Conservation (phyloP, 2,329 filamentous ascomycete genomes). For the Pseudocercospora pini-densiflorae region DNA sequence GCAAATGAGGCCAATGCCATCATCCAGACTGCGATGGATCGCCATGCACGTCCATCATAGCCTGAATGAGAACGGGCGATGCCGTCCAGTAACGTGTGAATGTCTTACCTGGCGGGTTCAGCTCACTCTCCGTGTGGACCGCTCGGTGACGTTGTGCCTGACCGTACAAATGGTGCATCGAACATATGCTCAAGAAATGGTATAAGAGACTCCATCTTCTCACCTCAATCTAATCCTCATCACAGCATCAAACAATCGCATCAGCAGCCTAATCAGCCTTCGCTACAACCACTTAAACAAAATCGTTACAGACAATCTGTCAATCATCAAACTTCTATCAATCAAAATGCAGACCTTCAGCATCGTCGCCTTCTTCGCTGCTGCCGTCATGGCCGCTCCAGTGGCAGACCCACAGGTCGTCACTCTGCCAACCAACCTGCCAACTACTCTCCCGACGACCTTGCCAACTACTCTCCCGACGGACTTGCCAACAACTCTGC, state of each 20-base stretch:
- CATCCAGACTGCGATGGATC: background rate
- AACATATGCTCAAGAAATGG: background rate
- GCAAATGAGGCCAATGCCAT: background rate
- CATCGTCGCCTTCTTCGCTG: background rate
- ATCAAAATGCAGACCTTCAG: background rate
- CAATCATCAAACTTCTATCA: background rate
- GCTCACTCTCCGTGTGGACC: background rate
- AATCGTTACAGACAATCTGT: background rate
- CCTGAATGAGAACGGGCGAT: background rate
- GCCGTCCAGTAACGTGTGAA: background rate
- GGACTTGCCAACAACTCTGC: background rate
- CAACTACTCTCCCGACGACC: background rate
- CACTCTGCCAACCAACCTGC: background rate
- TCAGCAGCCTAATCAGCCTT: background rate
- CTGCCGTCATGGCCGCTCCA: background rate
- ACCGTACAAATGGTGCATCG: background rate
- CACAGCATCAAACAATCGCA: background rate
- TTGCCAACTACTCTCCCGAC: background rate
- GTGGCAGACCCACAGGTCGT: background rate
- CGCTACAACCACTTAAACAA: background rate
- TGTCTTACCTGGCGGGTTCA: background rate
- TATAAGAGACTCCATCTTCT: slow-evolving; percentile 1
- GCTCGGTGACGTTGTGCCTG: background rate
- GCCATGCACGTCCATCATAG: background rate
- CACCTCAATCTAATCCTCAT: background rate